phyloP scores from a whole-genome alignment of 2,329 filamentous ascomycete genomes.

The Aspergillus calidoustus region DNA sequence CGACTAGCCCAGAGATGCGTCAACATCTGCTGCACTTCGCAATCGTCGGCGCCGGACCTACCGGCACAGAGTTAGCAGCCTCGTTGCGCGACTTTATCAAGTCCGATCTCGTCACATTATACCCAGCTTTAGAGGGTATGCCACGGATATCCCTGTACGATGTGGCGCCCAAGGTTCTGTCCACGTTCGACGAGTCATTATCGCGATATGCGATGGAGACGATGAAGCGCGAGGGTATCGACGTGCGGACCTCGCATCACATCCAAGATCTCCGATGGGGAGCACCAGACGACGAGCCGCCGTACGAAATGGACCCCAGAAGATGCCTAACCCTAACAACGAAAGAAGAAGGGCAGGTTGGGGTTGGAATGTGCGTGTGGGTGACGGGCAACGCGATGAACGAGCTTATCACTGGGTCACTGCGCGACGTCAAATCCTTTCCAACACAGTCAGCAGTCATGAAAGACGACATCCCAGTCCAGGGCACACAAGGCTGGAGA shows the following conservation, averaged over 20 bases:
- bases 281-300: conserved; percentile 44
- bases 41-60: conserved; percentile 63
- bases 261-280: conserved; percentile 59
- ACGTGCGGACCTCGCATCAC: conserved; percentile 63
- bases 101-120: conserved; percentile 57
- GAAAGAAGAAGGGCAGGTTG: conserved; percentile 62
- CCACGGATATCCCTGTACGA: conserved; percentile 63
- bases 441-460: conserved; percentile 37
- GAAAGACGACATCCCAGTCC: conserved; percentile 22
- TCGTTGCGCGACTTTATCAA: conserved; percentile 62
- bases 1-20: conserved; percentile 56
- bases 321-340: conserved; percentile 57
- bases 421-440: conserved; percentile 38
- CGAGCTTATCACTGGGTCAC: conserved; percentile 34
- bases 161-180: conserved; percentile 62
- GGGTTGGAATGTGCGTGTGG: conserved; percentile 66
- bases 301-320: conserved; percentile 48
- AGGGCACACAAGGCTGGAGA: conserved; percentile 46
- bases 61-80: conserved; percentile 60
- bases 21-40: conserved; percentile 62
- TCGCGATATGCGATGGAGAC: conserved; percentile 61
- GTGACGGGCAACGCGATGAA: conserved; percentile 48
- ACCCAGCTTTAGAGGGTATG: conserved; percentile 56
- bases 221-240: conserved; percentile 60
- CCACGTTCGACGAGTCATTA: conserved; percentile 64